Evolutionary conservation across 192 early-diverging fungal species (phyloP).

Genomic region (Umbelopsis isabellina): DNA sequence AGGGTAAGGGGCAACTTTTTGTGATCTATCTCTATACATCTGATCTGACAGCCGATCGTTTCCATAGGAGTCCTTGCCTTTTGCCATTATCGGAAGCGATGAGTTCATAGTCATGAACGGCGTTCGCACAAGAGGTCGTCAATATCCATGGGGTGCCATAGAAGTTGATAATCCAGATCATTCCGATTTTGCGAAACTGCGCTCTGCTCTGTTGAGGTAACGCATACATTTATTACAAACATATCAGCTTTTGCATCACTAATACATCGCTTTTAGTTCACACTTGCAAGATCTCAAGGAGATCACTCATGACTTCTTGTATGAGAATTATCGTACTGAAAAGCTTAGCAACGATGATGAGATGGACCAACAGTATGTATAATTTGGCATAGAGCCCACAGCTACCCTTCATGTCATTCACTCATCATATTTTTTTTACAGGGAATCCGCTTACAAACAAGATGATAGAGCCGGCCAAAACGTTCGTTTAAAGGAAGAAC

Average conservation of each 20-base stretch:
- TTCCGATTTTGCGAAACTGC: conserved; percentile 94
- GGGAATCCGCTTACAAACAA: conserved; percentile 39
- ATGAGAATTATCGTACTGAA: conserved; percentile 93
- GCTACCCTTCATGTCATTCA: neutral
- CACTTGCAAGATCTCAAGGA: conserved; percentile 98
- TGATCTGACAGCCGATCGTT: neutral
- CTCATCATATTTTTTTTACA: neutral
- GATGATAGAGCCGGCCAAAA: conserved; percentile 43
- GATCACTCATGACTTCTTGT: conserved; percentile 93
- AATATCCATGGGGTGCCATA: conserved; percentile 96
- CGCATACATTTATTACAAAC: neutral
- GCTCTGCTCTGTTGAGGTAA: conserved; percentile 84
- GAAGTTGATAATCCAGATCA: conserved; percentile 96
- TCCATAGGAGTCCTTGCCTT: conserved; percentile 77
- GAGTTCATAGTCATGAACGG: conserved; percentile 85
- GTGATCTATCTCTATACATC: neutral
- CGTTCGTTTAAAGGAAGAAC: conserved; percentile 56
- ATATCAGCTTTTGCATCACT: neutral
- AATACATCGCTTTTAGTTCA: conserved; percentile 61
- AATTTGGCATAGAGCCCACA: neutral
- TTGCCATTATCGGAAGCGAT: conserved; percentile 96
- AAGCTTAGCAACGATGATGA: conserved; percentile 71
- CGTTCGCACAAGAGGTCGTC: conserved; percentile 86
- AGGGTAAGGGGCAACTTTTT: conserved; percentile 39
- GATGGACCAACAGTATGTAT: conserved; percentile 44